Base-by-base conservation (phyloP, 257 asterid genomes). In the Fraxinus americana region DNA sequence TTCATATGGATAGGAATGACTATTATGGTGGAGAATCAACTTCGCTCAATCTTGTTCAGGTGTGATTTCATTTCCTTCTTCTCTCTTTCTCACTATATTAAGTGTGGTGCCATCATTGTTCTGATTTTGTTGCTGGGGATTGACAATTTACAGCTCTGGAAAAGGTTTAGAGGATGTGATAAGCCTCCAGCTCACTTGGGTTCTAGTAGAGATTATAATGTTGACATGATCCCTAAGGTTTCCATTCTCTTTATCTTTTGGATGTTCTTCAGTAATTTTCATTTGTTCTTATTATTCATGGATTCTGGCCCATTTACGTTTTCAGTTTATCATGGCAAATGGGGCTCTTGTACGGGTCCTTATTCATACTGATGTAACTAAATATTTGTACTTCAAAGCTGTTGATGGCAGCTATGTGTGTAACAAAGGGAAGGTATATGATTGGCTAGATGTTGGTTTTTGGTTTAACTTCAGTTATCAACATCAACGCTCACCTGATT, bases 161-260 rank as follows among this genome's bases (percentile, higher is more conserved):
- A 94, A 88, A 88, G 94, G 85, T 91, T 92, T 83, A 90, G 90
- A 84, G 98, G 98, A 90, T 82, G 90, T 75, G 98, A 94, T 50
- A 82, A 84, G 80, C 97, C 98, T 87, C 98, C 97, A 43, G 90
- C 90, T 36, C 84, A 85, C 71, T 81, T 94, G 90, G 98, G 98
- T 72, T 83, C 98, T 52, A 92, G 97, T 83, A 89, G 96, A 86
- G 98, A 94, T 73, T 94, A 91, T 78, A 94, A 92, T 71, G 98
- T 94, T 72, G 98, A 94, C 89, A 94, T 94, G 98, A 86, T 89
- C 67, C 98, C 98, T 17, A 94, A 94, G 98, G 98, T 94, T 75
- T 79, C 52, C 32, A 63, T 48, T 67, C 48, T 61, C 50, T 70
- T 73, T 30, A 72, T 38, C 43, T 43, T 76, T 54, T 72, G 72